phyloP scores from a whole-genome alignment of 2,329 filamentous ascomycete species.

The Pestalotiopsis sp. region DNA sequence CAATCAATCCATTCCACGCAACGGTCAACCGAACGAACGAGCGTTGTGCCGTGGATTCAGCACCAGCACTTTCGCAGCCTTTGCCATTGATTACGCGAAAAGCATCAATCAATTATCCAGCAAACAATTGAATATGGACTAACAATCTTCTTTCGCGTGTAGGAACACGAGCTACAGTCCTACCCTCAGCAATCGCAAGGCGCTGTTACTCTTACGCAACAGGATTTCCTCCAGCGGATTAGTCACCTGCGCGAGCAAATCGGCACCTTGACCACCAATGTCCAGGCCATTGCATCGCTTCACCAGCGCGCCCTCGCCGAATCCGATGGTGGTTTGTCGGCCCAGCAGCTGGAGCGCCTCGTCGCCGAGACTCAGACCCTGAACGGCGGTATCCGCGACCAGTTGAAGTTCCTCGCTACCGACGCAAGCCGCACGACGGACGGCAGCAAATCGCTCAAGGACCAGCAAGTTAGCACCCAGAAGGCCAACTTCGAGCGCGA shows the following conservation, averaged over 20 bases:
- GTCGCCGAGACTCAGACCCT: slow-evolving; percentile 71
- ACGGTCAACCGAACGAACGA: neutral
- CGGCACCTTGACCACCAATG: slow-evolving; percentile 64
- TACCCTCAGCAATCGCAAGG: slow-evolving; percentile 37
- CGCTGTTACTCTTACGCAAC: slow-evolving; percentile 53
- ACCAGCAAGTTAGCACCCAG: slow-evolving; percentile 68
- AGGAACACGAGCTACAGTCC: slow-evolving; percentile 50
- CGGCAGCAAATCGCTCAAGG: slow-evolving; percentile 66
- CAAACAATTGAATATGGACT: neutral
- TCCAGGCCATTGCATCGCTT: slow-evolving; percentile 68
- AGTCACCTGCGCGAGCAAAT: slow-evolving; percentile 70
- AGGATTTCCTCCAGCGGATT: slow-evolving; percentile 71
- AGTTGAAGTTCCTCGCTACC: slow-evolving; percentile 75
- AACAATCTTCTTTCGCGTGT: neutral
- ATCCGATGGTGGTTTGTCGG: slow-evolving; percentile 56
- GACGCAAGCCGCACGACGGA: slow-evolving; percentile 68
- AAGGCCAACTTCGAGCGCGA: slow-evolving; percentile 74
- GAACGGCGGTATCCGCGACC: slow-evolving; percentile 76
- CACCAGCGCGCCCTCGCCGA: slow-evolving; percentile 74
- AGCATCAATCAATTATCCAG: neutral
- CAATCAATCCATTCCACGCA: neutral
- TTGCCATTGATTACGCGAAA: neutral
- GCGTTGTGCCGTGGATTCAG: neutral
- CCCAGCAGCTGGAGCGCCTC: slow-evolving; percentile 65
- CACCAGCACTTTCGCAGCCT: neutral